phyloP scores from a whole-genome alignment of 805 yeast species.

The Candida succiphila region DNA sequence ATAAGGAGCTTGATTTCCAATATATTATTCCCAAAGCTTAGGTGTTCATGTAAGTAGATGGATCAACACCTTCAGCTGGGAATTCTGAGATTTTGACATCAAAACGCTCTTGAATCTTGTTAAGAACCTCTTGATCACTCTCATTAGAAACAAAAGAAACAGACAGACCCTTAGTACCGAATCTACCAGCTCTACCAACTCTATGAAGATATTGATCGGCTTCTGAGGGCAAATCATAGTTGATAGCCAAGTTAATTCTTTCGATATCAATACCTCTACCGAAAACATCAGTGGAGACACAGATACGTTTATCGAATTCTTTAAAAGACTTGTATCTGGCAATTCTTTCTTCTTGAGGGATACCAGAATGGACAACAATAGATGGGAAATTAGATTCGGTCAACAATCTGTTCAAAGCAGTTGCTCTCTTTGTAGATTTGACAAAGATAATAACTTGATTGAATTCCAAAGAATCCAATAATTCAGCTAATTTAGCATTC shows the following conservation, averaged over 20 bases:
- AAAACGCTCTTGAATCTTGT: conserved; percentile 92
- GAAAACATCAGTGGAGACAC: conserved; percentile 96
- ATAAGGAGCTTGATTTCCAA: too few species aligned
- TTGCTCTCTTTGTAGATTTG: conserved; percentile 83
- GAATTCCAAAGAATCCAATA: conserved; percentile 89
- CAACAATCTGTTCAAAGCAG: conserved; percentile 79
- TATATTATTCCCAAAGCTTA: too few species aligned
- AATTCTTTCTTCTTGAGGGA: conserved; percentile 97
- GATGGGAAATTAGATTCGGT: conserved; percentile 94
- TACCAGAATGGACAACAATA: conserved; percentile 90
- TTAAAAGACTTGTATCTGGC: conserved; percentile 92
- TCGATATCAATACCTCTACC: conserved; percentile 99
- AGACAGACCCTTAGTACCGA: conserved; percentile 98
- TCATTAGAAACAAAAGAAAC: conserved; percentile 79
- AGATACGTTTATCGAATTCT: conserved; percentile 96
- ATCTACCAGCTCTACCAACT: conserved; percentile 99
- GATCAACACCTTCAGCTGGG: conserved; percentile 98
- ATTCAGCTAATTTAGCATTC: conserved; percentile 85
- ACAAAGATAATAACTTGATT: conserved; percentile 98
- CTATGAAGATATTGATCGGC: conserved; percentile 98
- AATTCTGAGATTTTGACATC: conserved; percentile 91
- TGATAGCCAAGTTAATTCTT: conserved; percentile 95
- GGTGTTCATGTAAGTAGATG: conserved; percentile 96
- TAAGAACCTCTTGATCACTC: conserved; percentile 84
- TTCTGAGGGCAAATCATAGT: conserved; percentile 91